Evolutionary conservation across 805 yeast genomes (phyloP), one percentile per base, ranked within the genome.

Genomic region (Candida ipomoeae): DNA sequence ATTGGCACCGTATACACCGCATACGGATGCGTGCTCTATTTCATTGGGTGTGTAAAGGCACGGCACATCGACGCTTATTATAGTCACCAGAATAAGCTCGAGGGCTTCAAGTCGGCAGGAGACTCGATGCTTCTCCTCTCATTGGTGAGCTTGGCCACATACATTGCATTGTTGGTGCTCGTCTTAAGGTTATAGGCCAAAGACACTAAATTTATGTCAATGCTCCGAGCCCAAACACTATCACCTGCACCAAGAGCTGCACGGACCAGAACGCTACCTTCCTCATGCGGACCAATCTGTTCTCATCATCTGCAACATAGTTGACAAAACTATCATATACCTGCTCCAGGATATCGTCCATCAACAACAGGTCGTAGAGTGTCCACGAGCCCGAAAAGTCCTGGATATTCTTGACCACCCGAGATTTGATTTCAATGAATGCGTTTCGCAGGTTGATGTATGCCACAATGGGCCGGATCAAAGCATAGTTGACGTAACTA

Each of bases 311-410:
- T 10, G 85, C 85, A 18, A 89, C 96, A 61, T 91, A 91, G 40
- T 84, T 79, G 2, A 85, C 96, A 68, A 94, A 89, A 15, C 94
- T 90, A 57, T 89, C 90, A 67, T 92, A 92, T 5, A 92, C 94
- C 57, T 89, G 95, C 31, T 84, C 84, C 29, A 94, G 85, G 46
- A 94, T 75, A 62, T 92, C 97, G 62, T 87, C 94, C 96, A 92
- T 89, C 52, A 94, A 73, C 47, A 85, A 74, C 26, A 94, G 85
- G 64, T 94, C 99, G 66, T 90, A 94, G 2, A 89, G 76, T 1
- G 99, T 92, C 99, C 99, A 94, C 6, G 96, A 82, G 0, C 99
- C 99, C 60, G 88, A 90, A 65, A 94, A 94, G 62, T 94, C 99
- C 26, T 75, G 72, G 20, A 90, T 68, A 41, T 81, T 79, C 63